phyloP scores from a whole-genome alignment of 2,329 filamentous ascomycete species.

The Cladosporium halotolerans region DNA sequence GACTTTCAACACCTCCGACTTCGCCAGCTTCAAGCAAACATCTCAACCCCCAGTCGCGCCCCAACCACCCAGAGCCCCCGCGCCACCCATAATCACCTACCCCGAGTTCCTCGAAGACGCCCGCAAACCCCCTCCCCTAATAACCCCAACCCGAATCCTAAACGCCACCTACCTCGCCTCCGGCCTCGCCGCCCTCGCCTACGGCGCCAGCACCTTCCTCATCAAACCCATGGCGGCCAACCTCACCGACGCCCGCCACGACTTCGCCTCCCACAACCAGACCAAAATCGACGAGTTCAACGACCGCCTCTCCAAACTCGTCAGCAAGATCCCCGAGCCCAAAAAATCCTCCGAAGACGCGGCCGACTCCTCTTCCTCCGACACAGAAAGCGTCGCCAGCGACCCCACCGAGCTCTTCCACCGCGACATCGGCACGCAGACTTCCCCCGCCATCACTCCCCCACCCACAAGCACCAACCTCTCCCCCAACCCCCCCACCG shows the following conservation, averaged over 20 bases:
- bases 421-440: conserved; percentile 74
- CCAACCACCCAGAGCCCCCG: conserved; percentile 31
- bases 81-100: conserved; percentile 60
- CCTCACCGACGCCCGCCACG: conserved; percentile 51
- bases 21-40: conserved; percentile 21
- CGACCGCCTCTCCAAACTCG: conserved; percentile 40
- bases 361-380: conserved; percentile 28
- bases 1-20: conserved; percentile 19
- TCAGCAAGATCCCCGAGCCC: conserved; percentile 22
- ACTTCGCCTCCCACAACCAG: conserved; percentile 48
- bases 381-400: conserved; percentile 45
- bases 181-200: conserved; percentile 53
- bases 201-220: conserved; percentile 65
- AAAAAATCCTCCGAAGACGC: too few relatives aligned
- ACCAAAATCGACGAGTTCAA: conserved; percentile 51
- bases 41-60: background rate
- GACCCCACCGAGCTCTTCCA: conserved; percentile 75
- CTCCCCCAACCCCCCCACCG: conserved; percentile 17
- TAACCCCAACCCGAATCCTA: conserved; percentile 51
- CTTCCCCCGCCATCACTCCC: conserved; percentile 49
- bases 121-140: conserved; percentile 52
- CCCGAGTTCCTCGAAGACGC: conserved; percentile 58
- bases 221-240: conserved; percentile 55
- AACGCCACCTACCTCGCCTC: conserved; percentile 53
- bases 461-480: conserved; percentile 24